Conservation (phyloP, 164 flowering plant species). For the Sedum album region DNA sequence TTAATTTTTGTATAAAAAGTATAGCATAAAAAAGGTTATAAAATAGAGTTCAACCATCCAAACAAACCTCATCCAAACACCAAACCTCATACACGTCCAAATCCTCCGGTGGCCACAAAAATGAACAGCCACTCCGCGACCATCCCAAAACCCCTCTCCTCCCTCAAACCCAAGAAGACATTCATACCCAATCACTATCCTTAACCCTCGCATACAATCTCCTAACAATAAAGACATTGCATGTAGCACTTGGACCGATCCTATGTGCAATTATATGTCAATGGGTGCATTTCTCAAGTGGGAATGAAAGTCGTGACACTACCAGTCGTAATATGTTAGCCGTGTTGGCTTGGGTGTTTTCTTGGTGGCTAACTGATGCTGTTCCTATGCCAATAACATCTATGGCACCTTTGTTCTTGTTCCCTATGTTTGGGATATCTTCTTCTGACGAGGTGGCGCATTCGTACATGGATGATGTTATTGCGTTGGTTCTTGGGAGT, state of each 20-base stretch:
- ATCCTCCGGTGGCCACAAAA: neutral
- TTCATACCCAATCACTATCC: neutral
- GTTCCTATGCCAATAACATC: constrained; percentile 92
- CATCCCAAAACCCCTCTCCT: constrained; percentile 1
- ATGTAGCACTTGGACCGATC: constrained; percentile 56
- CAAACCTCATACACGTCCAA: neutral
- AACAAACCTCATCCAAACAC: neutral
- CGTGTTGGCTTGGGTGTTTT: constrained; percentile 65
- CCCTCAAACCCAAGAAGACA: neutral
- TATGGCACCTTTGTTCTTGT: constrained; percentile 82
- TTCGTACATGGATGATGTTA: constrained; percentile 84
- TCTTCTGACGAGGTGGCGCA: constrained; percentile 64
- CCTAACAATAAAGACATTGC: constrained; percentile 23
- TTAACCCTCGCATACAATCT: neutral
- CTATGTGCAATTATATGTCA: constrained; percentile 36
- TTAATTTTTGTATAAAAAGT: no score
- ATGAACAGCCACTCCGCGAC: neutral
- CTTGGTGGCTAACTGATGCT: constrained; percentile 93
- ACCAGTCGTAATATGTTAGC: constrained; percentile 61
- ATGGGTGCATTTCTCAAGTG: constrained; percentile 24
- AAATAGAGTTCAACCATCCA: neutral
- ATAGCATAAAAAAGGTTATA: neutral
- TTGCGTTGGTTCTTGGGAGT: constrained; percentile 79
- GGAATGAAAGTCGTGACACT: constrained; percentile 14
- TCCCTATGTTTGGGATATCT: constrained; percentile 78